Base-by-base conservation (phyloP, 73 alveolate species). In the Symbiodinium natans region DNA sequence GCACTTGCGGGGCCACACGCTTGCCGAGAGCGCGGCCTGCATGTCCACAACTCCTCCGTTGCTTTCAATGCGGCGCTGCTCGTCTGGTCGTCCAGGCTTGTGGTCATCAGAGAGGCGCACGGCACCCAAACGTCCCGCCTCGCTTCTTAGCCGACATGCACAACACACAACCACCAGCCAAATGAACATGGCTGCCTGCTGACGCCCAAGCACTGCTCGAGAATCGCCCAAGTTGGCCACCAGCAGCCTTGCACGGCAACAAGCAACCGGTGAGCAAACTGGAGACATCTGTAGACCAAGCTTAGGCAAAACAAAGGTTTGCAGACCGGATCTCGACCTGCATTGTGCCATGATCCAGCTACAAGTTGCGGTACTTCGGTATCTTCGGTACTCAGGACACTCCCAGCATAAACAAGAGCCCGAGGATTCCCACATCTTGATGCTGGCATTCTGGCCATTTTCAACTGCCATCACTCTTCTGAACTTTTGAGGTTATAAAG, bases 51-150 rank as follows among this genome's bases (percentile, higher is more conserved):
- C 98, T 25, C 98, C 98, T 10, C 98, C 98, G 31, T 77, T 75
- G 33, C 92, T 84, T 36, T 74, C 98, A n/a, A 92, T 92, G 38
- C 98, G 98, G 3, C 46, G 80, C 68, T 80, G 98, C 92, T 92
- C 98, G n/a, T 92, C 98, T 9, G 98, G 92, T 38, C 98, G 56
- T 11, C 98, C 98, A 10, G 98, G 98, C 71, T 92, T 92, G 98
- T 92, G 98, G 73, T 92, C 98, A 5, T 92, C 98, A 23, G 98
- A 92, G 0, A 90, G 80, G 83, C 92, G 82, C 21, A 75, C 48
- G 84, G 92, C 52, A 3, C 98, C 90, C 11, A 80, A 84, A 17
- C 68, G 82, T 31, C 63, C 71, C 34, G 83, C 98, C 98, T 87
- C 39, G 80, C 82, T 31, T 46, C 46, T 17, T 7, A 19, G 41